These are phyloP conservation scores for Abelmoschus esculentus DNA, from an alignment of 345 rosid genomes.

Conservation along the genomic window DNA sequence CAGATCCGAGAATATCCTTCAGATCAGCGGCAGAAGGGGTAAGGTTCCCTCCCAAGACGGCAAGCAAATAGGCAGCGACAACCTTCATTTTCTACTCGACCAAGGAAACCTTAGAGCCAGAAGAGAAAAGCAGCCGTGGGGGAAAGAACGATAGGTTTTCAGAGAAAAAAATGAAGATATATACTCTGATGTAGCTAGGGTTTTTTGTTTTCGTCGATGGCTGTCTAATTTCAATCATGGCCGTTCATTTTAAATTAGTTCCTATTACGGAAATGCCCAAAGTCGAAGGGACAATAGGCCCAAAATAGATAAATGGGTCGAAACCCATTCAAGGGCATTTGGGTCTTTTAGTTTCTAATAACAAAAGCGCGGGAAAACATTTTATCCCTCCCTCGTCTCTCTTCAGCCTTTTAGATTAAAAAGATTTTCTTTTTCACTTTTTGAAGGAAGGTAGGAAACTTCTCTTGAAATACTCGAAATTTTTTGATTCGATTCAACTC, in stretches of 20 bases:
- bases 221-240: background rate
- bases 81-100: conserved; percentile 48
- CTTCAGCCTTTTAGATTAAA: no score
- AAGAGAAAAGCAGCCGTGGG: background rate
- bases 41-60: conserved; percentile 61
- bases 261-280: background rate
- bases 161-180: background rate
- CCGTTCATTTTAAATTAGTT: background rate
- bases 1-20: conserved; percentile 60
- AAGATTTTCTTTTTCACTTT: no score
- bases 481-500: no score
- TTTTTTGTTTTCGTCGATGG: background rate
- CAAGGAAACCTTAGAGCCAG: background rate
- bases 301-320: background rate
- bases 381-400: background rate
- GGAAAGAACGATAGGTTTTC: background rate
- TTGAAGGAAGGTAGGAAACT: no score
- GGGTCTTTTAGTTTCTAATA: background rate
- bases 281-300: background rate
- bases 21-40: conserved; percentile 45
- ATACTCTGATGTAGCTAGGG: background rate
- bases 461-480: no score
- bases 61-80: conserved; percentile 66
- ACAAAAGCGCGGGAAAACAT: conserved; percentile 9
- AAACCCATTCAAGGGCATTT: background rate